Base-by-base conservation (phyloP, 768 basidiomycete genomes). In the Phylloporus sp. region DNA sequence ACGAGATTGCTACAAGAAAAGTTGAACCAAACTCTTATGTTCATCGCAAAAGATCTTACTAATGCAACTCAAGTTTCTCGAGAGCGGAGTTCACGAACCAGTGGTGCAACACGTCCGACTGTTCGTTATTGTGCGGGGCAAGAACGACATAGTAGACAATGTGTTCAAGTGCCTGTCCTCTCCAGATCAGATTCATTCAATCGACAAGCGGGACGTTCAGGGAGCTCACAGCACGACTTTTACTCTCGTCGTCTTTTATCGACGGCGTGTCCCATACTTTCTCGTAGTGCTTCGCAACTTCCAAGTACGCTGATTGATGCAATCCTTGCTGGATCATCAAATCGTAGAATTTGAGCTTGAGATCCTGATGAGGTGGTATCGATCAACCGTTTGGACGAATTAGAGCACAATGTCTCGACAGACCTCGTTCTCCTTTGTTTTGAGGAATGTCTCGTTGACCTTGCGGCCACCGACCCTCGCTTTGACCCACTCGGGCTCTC, bases 221-320 rank as follows among this genome's bases (percentile, higher is more conserved):
- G 9, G 20, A 26, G 63, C 86, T 49, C 65, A 88, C 88, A 40
- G 80, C 74, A 60, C 80, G 80, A 35, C 84, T 85, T 56, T 90
- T 87, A 61, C 76, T 77, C 35, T 78, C 81, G 57, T 97, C 94
- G 38, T 84, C 83, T 70, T 93, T 92, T 71, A 99, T 86, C 41
- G 91, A 86, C 6, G 94, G 91, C 13, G 95, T 97, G 66, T 97
- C 94, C 91, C 94, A 98, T 35, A 99, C 88, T 65, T 94, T 94
- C 72, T 95, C 80, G 67, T 94, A 98, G 62, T 95, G 85, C 67
- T 95, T 95, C 34, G 93, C 93, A 7, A 90, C 92, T 58, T 97
- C 95, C 18, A 99, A 80, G 66, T 97, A 97, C 23, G 84, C 80
- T 54, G 80, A 81, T 56, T 87, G 80, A 57, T 90, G 88, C 15